These are phyloP conservation scores for Globisporangium rhizosaccharum DNA, from an alignment of 352 stramenopile species.

Conservation along the genomic window DNA sequence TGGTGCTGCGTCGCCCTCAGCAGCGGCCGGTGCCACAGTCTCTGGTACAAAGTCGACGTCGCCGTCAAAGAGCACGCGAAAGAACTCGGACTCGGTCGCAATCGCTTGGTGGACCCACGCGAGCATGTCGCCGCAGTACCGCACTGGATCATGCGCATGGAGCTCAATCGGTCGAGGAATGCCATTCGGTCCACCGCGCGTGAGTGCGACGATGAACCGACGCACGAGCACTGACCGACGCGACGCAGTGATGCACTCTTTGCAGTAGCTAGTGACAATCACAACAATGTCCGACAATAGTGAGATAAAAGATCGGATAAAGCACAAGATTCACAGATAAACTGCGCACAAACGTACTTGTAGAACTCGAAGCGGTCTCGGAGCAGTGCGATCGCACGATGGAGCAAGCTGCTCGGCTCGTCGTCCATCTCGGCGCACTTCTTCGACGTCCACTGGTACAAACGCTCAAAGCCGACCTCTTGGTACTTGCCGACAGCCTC, in stretches of 20 bases:
- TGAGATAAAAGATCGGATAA: background rate
- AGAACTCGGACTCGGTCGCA: slow-evolving; percentile 76
- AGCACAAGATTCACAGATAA: background rate
- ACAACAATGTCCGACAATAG: too few relatives aligned
- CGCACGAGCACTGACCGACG: slow-evolving; percentile 53
- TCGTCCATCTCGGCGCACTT: slow-evolving; percentile 67
- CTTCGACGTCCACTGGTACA: slow-evolving; percentile 86
- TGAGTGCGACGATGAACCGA: slow-evolving; percentile 77
- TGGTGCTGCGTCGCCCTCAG: slow-evolving; percentile 3
- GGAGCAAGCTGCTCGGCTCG: slow-evolving; percentile 58
- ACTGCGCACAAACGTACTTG: slow-evolving; percentile 29
- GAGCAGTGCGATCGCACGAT: slow-evolving; percentile 64
- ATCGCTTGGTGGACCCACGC: slow-evolving; percentile 86
- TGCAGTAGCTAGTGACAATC: slow-evolving; percentile 53
- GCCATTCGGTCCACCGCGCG: slow-evolving; percentile 59
- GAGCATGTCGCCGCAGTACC: slow-evolving; percentile 87
- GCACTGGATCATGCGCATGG: slow-evolving; percentile 81
- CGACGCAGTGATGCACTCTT: slow-evolving; percentile 59
- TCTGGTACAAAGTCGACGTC: slow-evolving; percentile 29
- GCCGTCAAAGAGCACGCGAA: slow-evolving; percentile 68
- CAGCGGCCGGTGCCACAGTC: background rate
- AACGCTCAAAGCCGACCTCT: slow-evolving; percentile 74
- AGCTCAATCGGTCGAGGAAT: slow-evolving; percentile 84
- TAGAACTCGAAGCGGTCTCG: slow-evolving; percentile 71
- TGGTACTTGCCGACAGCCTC: slow-evolving; percentile 79